Conservation (phyloP, 257 asterid genomes). For the Penstemon davidsonii region DNA sequence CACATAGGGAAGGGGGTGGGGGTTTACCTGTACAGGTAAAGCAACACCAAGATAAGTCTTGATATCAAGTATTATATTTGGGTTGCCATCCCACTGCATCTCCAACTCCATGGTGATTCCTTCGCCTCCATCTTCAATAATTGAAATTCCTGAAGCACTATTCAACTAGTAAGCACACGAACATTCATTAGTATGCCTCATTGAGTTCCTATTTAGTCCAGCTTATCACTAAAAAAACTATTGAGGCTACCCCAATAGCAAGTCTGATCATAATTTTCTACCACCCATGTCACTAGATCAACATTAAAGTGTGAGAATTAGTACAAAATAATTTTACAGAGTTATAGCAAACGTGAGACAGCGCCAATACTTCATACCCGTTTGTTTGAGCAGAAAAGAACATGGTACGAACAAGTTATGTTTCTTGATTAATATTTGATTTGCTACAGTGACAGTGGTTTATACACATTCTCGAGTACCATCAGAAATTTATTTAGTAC, state of each 20-base stretch:
- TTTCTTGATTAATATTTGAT: not conserved
- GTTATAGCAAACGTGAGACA: too few species aligned
- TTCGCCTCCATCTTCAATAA: conserved; percentile 78
- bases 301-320: conserved; percentile 9
- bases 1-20: not conserved
- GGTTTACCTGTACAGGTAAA: conserved; percentile 86
- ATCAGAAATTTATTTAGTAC: conserved; percentile 11
- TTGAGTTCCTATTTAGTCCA: not conserved
- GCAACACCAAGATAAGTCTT: conserved; percentile 93
- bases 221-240: conserved; percentile 17
- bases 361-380: conserved; percentile 12
- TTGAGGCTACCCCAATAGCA: conserved; percentile 14
- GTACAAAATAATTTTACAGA: conserved; percentile 23
- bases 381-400: conserved; percentile 14
- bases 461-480: not conserved
- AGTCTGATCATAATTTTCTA: conserved; percentile 6
- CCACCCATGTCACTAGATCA: conserved; percentile 9
- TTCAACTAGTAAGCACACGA: conserved; percentile 26
- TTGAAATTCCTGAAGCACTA: conserved; percentile 66
- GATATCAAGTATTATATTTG: conserved; percentile 86
- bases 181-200: conserved; percentile 21
- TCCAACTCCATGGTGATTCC: conserved; percentile 98
- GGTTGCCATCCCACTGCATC: conserved; percentile 99
- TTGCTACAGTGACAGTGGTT: conserved; percentile 1
- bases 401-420: not conserved